phyloP scores from a whole-genome alignment of 1,284 basidiomycete species.

The Trichosporon inkin region DNA sequence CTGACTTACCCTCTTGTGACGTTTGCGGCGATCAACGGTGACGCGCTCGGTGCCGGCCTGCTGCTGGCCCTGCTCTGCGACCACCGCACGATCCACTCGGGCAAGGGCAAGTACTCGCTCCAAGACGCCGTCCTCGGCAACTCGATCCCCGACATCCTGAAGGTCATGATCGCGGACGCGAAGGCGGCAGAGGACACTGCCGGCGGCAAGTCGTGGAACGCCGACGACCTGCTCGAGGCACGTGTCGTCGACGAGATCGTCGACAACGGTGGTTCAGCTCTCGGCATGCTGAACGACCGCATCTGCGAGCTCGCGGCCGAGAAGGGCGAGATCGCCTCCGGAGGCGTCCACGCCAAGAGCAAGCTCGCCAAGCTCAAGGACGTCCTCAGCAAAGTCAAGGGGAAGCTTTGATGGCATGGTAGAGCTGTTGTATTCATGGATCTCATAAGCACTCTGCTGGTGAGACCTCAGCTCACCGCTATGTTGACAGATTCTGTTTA shows the following conservation, averaged over 20 bases:
- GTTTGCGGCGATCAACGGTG: slow-evolving; percentile 84
- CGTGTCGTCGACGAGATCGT: slow-evolving; percentile 72
- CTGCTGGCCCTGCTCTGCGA: slow-evolving; percentile 78
- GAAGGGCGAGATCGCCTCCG: slow-evolving; percentile 37
- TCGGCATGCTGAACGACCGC: slow-evolving; percentile 53
- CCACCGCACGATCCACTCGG: slow-evolving; percentile 81
- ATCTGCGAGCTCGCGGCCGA: slow-evolving; percentile 50
- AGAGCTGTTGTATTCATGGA: neutral
- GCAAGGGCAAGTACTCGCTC: slow-evolving; percentile 65
- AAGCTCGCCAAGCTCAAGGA: slow-evolving; percentile 1
- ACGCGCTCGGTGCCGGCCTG: slow-evolving; percentile 82
- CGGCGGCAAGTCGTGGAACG: slow-evolving; percentile 74
- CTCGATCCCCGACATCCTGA: slow-evolving; percentile 42
- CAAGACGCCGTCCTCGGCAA: slow-evolving; percentile 75
- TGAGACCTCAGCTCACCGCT: no score
- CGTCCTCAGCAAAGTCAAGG: neutral
- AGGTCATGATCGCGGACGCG: slow-evolving; percentile 58
- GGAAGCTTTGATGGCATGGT: neutral
- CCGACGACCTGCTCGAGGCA: slow-evolving; percentile 62
- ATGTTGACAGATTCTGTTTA: no score
- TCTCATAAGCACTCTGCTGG: no score
- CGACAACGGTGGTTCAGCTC: slow-evolving; percentile 41
- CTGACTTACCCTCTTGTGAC: slow-evolving; percentile 55
- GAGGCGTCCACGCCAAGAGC: neutral
- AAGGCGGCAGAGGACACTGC: slow-evolving; percentile 67